Base-by-base conservation (phyloP, 768 basidiomycete genomes). In the Termitomyces sp. region DNA sequence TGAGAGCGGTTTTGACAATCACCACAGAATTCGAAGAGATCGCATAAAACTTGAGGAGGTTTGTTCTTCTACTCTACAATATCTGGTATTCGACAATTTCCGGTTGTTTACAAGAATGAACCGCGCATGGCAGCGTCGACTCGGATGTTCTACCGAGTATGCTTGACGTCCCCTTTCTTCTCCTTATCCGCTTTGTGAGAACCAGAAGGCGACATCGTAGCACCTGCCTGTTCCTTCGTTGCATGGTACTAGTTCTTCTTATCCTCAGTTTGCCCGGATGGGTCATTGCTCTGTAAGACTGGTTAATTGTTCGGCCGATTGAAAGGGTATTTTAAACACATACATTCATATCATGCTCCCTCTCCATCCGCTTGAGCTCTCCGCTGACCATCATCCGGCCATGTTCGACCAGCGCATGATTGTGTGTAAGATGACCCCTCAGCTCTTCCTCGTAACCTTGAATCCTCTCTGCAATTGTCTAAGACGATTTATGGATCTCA, bases 401-500 rank as follows among this genome's bases (percentile, higher is more conserved):
- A 29, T 68, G 65, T 29, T 68, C 48, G 4, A 62, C 60, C 8
- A 68, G 51, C 0, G 59, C 68, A 12, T 60, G 68, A 32, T 75
- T 68, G 14, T 60, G 62, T 0, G 69, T 70, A 5, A 75, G 49
- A 55, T 73, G 73, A 0, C 75, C 75, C 57, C 62, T 66, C 1
- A 76, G 14, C 49, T 73, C 66, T 52, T 76, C 71, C 53, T 70
- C 66, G 6, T 73, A 31, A 0, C 75, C 75, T 7, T 60, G 63
- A 0, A 75, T 27, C 50, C 69, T 75, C 17, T 76, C 76, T 8
- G 47, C 40, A 34, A 75, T 29, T 4, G 62, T 64, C 73, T 75
- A 27, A 3, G n/a, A 35, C n/a, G 44, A 25, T 21, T 32, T 43
- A 19, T 41, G 17, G 1, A 10, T n/a, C 14, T 27, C 4, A 14